Evolutionary conservation across 2,329 filamentous ascomycete genomes (phyloP), one percentile per base, ranked within the genome.

Genomic region (Rutstroemia sydowiana): DNA sequence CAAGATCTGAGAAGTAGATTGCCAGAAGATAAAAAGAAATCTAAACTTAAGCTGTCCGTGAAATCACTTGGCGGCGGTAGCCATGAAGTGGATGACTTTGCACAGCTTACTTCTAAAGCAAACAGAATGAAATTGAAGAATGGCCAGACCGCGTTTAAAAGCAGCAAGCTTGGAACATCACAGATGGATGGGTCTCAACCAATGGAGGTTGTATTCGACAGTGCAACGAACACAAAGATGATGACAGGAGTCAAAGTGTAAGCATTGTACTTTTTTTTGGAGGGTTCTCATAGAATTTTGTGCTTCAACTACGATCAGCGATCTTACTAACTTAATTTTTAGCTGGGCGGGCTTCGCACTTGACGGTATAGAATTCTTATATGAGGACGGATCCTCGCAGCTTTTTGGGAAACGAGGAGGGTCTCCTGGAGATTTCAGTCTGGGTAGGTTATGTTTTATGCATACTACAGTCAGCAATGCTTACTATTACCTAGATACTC

Each of bases 321-420:
- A 8, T 39, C 36, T 18, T 39, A 37, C 48, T 51, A 37, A 51
- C 23, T 39, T 34, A 11, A 42, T 23, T 30, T 46, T 2, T 40
- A 51, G 48, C 16, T 51, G 48, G 48, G 34, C 48, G 18, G 89
- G 87, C 2, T 73, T 75, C 53, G 85, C 85, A 3, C 65, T 97
- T 11, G 86, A 95, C 66, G 93, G 93, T 0, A 69, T 98, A 18
- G 92, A 97, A 67, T 97, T 98, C 68, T 76, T 87, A 54, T 97
- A 95, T 65, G 92, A 97, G 63, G 90, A 97, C 67, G 78, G 80
- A 14, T 85, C 87, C 1, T 85, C 76, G 50, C 89, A 96, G 65
- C 68, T 96, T 3, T 95, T 98, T 72, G 93, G 93, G 37, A 91
- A 88, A 63, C 76, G 78, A 50, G 86, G 85, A 11, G 87, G 85